Conservation (phyloP, 2,329 filamentous ascomycete genomes). For the Aspergillus neoniger region DNA sequence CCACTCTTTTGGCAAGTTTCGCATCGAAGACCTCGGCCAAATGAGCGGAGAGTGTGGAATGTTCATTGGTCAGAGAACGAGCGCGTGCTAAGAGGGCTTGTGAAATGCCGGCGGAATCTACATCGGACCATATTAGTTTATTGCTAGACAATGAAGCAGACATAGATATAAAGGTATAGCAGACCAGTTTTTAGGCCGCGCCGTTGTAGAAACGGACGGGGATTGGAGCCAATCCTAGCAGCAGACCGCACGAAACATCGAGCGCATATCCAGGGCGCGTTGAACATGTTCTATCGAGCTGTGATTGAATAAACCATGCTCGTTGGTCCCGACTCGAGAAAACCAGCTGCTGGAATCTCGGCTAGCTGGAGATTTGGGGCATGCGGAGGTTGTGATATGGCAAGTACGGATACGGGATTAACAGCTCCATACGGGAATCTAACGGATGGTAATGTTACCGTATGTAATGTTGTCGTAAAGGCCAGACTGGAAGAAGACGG, state of each 20-base stretch:
- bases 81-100: constrained; percentile 59
- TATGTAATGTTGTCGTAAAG: constrained; percentile 34
- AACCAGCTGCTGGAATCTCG: not conserved
- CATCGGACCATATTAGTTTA: constrained; percentile 2
- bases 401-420: not conserved
- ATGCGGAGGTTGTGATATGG: not conserved
- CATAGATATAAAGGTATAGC: constrained; percentile 27
- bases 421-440: not conserved
- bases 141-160: not conserved
- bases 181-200: constrained; percentile 35
- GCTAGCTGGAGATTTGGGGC: not conserved
- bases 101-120: constrained; percentile 46
- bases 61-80: constrained; percentile 57
- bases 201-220: constrained; percentile 23
- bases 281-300: constrained; percentile 38
- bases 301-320: not conserved
- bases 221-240: constrained; percentile 34
- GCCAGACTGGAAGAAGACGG: constrained; percentile 34
- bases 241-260: constrained; percentile 47
- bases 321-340: too few species aligned
- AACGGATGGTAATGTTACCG: constrained; percentile 5
- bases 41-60: constrained; percentile 54
- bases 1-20: constrained; percentile 58
- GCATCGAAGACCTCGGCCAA: constrained; percentile 59
- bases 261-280: constrained; percentile 49